Conservation (phyloP, 164 flowering plant species). For the Piper betle region DNA sequence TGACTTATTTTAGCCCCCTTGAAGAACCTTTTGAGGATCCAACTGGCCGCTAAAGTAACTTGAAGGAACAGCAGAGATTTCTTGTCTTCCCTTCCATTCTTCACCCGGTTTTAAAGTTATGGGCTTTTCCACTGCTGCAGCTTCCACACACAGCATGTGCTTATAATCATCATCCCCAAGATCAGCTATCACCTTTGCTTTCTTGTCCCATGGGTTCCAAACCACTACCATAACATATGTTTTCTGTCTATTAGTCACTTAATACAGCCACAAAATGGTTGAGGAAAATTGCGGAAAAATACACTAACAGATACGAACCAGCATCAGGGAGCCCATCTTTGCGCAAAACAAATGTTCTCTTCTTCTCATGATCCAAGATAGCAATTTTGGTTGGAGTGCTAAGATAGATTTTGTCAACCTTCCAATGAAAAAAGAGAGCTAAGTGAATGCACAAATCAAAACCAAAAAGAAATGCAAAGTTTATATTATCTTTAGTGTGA, state of each 20-base stretch:
- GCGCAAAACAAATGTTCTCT: slow-evolving; percentile 68
- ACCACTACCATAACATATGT: slow-evolving; percentile 31
- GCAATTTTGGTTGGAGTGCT: slow-evolving; percentile 90
- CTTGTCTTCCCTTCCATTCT: slow-evolving; percentile 76
- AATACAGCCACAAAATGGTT: too few relatives aligned
- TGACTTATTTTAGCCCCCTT: slow-evolving; percentile 14
- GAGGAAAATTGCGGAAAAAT: too few relatives aligned
- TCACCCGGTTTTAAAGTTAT: slow-evolving; percentile 77
- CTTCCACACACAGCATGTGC: slow-evolving; percentile 72
- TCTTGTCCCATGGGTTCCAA: slow-evolving; percentile 88
- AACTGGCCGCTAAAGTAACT: slow-evolving; percentile 75
- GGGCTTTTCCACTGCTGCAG: slow-evolving; percentile 61
- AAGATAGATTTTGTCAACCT: slow-evolving; percentile 33
- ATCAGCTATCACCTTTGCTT: slow-evolving; percentile 63
- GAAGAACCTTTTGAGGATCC: slow-evolving; percentile 64
- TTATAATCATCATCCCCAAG: slow-evolving; percentile 80
- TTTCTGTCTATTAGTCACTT: not conserved
- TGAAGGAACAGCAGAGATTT: slow-evolving; percentile 69
- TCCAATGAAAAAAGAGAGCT: slow-evolving; percentile 1
- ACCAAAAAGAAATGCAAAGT: not conserved
- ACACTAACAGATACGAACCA: slow-evolving; percentile 11
- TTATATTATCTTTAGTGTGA: not conserved
- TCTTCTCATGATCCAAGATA: slow-evolving; percentile 80
- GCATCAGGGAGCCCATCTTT: slow-evolving; percentile 36
- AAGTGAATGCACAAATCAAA: not conserved